These are phyloP conservation scores for Crassisporium funariophilum DNA, from an alignment of 768 basidiomycete genomes.

Conservation along the genomic window DNA sequence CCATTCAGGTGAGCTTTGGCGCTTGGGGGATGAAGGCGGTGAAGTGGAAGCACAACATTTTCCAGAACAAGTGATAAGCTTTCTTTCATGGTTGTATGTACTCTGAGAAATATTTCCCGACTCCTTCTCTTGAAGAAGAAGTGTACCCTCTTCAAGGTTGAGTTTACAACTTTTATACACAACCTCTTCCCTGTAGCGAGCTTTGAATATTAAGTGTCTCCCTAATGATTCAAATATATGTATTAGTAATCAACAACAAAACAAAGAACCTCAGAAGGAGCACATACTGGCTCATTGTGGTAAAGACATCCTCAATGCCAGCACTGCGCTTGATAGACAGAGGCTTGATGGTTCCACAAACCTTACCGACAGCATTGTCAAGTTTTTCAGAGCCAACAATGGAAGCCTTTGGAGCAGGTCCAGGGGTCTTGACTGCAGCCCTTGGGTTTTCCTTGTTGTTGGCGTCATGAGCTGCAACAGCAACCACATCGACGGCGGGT, in stretches of 20 bases:
- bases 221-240: not conserved
- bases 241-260: not conserved
- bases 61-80: not conserved
- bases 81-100: not conserved
- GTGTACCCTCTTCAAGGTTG: not conserved
- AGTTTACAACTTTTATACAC: not conserved
- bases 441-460: not conserved
- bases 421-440: not conserved
- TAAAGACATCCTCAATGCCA: not conserved
- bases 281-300: not conserved
- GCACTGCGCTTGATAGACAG: not conserved
- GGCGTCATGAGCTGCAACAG: not conserved
- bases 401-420: too few species aligned
- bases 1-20: not conserved
- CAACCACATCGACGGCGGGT: not conserved
- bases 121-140: not conserved
- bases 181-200: not conserved
- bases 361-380: not conserved
- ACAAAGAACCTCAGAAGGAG: not conserved
- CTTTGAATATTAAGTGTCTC: not conserved
- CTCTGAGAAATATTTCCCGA: not conserved
- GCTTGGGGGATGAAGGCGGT: not conserved
- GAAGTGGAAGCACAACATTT: not conserved
- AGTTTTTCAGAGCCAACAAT: not conserved
- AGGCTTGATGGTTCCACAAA: not conserved